These are phyloP conservation scores for Anthoceros angustus DNA, from an alignment of 225 moss, liverwort and hornwort genomes.

Conservation along the genomic window DNA sequence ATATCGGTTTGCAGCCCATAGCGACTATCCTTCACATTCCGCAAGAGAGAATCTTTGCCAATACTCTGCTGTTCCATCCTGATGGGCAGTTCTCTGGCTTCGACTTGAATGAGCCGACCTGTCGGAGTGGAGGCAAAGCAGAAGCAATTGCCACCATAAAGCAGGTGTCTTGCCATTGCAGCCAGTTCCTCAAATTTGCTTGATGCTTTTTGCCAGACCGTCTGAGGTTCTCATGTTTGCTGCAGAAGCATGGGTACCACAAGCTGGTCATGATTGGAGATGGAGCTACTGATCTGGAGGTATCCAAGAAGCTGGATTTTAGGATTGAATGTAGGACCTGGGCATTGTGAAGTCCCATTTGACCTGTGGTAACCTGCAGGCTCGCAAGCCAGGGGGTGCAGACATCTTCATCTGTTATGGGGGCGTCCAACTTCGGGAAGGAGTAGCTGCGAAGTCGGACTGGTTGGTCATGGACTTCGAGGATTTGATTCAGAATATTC, in stretches of 20 bases:
- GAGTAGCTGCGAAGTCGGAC: conserved; percentile 67
- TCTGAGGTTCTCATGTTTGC: background rate
- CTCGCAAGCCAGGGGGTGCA: conserved; percentile 76
- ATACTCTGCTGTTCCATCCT: conserved; percentile 50
- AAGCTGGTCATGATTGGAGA: conserved; percentile 83
- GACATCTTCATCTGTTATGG: conserved; percentile 88
- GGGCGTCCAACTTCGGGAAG: conserved; percentile 57
- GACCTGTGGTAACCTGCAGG: conserved; percentile 17
- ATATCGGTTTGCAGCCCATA: conserved; percentile 37
- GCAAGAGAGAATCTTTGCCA: conserved; percentile 54
- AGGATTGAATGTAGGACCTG: too few relatives aligned
- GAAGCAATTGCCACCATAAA: conserved; percentile 58
- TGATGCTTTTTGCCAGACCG: background rate
- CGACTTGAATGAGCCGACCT: conserved; percentile 55
- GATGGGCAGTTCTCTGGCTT: conserved; percentile 62
- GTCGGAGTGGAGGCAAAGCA: conserved; percentile 81
- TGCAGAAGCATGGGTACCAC: conserved; percentile 53
- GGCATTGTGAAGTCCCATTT: too few relatives aligned
- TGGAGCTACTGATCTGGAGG: conserved; percentile 89
- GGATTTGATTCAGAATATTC: conserved; percentile 34
- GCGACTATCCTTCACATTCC: conserved; percentile 44
- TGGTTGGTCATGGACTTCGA: conserved; percentile 66
- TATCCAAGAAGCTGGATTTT: conserved; percentile 3
- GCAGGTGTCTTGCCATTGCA: conserved; percentile 12
- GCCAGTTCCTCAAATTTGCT: background rate